Conservation (phyloP, 2,329 filamentous ascomycete genomes). For the Thielaviopsis populi region DNA sequence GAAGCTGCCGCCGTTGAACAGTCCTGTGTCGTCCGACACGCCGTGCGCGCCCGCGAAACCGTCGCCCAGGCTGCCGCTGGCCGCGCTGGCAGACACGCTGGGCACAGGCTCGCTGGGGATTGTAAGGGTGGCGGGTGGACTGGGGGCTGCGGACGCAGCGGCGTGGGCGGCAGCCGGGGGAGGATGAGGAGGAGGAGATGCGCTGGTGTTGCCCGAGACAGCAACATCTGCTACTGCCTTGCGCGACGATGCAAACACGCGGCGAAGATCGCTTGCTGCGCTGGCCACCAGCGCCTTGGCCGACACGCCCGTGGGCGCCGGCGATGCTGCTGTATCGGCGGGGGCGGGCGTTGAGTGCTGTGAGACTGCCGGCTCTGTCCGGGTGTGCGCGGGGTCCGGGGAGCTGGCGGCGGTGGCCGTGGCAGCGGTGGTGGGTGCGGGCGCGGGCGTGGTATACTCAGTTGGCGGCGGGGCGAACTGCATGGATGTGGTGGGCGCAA, state of each 20-base stretch:
- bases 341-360: slow-evolving; percentile 21
- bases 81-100: slow-evolving; percentile 61
- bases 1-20: slow-evolving; percentile 91
- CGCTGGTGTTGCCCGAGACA: slow-evolving; percentile 20
- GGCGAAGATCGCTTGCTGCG: slow-evolving; percentile 18
- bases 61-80: slow-evolving; percentile 28
- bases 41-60: slow-evolving; percentile 23
- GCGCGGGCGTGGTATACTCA: slow-evolving; percentile 17
- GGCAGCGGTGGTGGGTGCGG: no score
- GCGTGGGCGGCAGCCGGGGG: slow-evolving; percentile 11
- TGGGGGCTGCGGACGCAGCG: slow-evolving; percentile 21
- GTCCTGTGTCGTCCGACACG: slow-evolving; percentile 73
- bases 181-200: slow-evolving; percentile 20
- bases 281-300: slow-evolving; percentile 18
- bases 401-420: not conserved
- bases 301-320: slow-evolving; percentile 19
- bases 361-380: slow-evolving; percentile 19
- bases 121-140: slow-evolving; percentile 24
- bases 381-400: not conserved
- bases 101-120: slow-evolving; percentile 11
- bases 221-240: slow-evolving; percentile 12
- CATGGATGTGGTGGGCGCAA: not conserved
- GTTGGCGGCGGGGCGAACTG: slow-evolving; percentile 15
- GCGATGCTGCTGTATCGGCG: not conserved
- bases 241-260: slow-evolving; percentile 18